Conservation (phyloP, 106 monocot species). For the Allium fistulosum region DNA sequence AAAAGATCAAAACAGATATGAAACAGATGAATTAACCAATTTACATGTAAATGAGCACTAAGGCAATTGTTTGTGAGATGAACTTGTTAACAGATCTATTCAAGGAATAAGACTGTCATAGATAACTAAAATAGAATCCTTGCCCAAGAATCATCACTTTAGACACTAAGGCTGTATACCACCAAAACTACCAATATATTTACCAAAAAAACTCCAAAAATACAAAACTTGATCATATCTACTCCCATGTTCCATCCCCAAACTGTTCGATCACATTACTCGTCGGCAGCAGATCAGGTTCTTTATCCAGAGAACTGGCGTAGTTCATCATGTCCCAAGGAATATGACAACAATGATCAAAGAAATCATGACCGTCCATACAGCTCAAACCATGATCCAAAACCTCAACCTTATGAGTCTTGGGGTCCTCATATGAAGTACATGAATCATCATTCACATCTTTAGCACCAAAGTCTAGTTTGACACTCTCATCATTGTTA, state of each 20-base stretch:
- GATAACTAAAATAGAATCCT: no score
- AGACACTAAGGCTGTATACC: no score
- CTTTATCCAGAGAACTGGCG: conserved; percentile 2
- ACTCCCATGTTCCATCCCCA: conserved; percentile 41
- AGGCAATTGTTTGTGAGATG: no score
- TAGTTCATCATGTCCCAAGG: conserved; percentile 33
- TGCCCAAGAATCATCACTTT: no score
- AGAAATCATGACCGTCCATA: background rate
- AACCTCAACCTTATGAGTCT: background rate
- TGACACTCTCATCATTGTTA: no score
- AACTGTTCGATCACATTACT: conserved; percentile 62
- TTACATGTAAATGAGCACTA: no score
- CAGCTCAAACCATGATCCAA: background rate
- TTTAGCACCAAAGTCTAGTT: background rate
- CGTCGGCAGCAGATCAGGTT: conserved; percentile 36
- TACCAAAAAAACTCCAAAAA: no score
- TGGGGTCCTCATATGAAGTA: conserved; percentile 56
- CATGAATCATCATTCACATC: conserved; percentile 58
- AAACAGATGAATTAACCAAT: no score
- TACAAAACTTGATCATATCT: background rate
- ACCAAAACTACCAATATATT: no score
- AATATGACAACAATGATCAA: conserved; percentile 23
- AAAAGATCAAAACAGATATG: no score
- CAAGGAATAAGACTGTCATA: no score
- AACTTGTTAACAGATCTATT: no score